phyloP scores from a whole-genome alignment of 257 asterid genomes.

The Parsonsia alboflavescens region DNA sequence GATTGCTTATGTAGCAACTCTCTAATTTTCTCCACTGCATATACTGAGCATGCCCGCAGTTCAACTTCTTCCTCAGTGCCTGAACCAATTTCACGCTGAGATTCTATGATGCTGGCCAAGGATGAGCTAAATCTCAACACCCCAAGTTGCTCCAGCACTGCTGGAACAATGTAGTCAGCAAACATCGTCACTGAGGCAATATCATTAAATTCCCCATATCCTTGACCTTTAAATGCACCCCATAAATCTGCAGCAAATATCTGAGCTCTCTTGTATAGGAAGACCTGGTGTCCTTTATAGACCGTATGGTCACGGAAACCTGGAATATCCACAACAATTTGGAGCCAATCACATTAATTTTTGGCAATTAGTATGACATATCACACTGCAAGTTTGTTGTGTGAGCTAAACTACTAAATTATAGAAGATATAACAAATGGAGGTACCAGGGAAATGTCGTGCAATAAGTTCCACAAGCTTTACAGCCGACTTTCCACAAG shows the following conservation, averaged over 20 bases:
- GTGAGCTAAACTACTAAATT: neutral
- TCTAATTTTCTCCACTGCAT: conserved; percentile 90
- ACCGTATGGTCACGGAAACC: conserved; percentile 94
- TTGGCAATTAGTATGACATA: neutral
- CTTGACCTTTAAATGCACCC: conserved; percentile 97
- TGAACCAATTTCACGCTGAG: conserved; percentile 53
- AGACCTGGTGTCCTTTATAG: conserved; percentile 92
- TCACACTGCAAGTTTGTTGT: neutral
- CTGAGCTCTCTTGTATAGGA: conserved; percentile 98
- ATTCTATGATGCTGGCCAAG: conserved; percentile 38
- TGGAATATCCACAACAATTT: conserved; percentile 24
- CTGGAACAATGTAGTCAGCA: conserved; percentile 97
- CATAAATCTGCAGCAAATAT: conserved; percentile 93
- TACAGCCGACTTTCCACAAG: conserved; percentile 72
- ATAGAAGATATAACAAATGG: neutral
- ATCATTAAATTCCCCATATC: conserved; percentile 78
- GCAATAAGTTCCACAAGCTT: conserved; percentile 81
- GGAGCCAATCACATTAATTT: neutral
- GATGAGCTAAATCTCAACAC: conserved; percentile 68
- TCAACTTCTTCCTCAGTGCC: conserved; percentile 99
- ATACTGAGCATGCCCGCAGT: conserved; percentile 82
- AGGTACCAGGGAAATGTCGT: conserved; percentile 82
- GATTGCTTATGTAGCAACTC: conserved; percentile 51
- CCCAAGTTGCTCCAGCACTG: conserved; percentile 87
- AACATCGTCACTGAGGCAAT: conserved; percentile 75